Conservation (phyloP, 306 rosid species). For the Comarum palustre region DNA sequence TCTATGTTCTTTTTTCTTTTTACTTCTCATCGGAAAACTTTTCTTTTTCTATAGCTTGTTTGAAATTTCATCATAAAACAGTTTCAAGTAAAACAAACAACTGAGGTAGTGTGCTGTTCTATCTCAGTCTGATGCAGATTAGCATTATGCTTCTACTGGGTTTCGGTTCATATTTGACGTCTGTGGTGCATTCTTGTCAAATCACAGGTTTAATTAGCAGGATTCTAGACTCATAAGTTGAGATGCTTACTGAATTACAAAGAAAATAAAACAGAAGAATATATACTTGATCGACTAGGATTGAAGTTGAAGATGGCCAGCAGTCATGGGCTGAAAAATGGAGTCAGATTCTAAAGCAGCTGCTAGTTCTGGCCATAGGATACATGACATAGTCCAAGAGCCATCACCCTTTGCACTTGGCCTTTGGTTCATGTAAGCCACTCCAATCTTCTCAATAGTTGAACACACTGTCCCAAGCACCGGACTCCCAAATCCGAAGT, state of each 20-base stretch:
- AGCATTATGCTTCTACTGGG: no score
- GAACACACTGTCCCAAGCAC: conserved; percentile 72
- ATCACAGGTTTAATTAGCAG: not conserved
- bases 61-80: no score
- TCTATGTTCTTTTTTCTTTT: no score
- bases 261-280: not conserved
- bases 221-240: not conserved
- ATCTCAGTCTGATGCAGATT: no score
- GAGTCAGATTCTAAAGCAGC: conserved; percentile 55
- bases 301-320: conserved; percentile 54
- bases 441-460: conserved; percentile 56
- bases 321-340: conserved; percentile 65
- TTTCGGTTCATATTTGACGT: no score
- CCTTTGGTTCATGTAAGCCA: conserved; percentile 85
- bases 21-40: no score
- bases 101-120: no score
- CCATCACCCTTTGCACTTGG: conserved; percentile 68
- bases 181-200: no score
- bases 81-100: no score
- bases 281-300: not conserved
- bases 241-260: not conserved
- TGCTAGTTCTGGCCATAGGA: conserved; percentile 73
- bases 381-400: conserved; percentile 84
- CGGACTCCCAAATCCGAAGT: conserved; percentile 79
- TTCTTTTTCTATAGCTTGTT: no score